phyloP scores from a whole-genome alignment of 2,329 filamentous ascomycete genomes.

The Talaromyces albobiverticillius region DNA sequence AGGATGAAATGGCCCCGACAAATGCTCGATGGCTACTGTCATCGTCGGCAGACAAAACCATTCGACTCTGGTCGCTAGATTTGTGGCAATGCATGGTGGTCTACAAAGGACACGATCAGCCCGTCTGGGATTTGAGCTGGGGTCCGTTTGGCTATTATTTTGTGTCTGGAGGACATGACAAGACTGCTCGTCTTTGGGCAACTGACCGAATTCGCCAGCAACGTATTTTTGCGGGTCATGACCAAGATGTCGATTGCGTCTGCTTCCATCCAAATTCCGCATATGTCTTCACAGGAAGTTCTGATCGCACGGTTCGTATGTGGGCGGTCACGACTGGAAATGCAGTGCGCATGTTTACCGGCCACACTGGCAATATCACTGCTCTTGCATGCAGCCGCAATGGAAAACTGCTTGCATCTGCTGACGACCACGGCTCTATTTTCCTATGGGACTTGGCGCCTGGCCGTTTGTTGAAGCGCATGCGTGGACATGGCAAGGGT shows the following conservation, averaged over 20 bases:
- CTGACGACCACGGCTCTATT: constrained; percentile 83
- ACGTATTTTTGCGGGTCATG: constrained; percentile 86
- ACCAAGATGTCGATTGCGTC: constrained; percentile 87
- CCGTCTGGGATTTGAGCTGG: constrained; percentile 85
- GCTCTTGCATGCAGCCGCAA: constrained; percentile 81
- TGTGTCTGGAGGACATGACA: constrained; percentile 80
- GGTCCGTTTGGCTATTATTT: constrained; percentile 96
- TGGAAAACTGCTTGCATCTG: constrained; percentile 87
- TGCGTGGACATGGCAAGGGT: constrained; percentile 88
- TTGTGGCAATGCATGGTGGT: constrained; percentile 89
- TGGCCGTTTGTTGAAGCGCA: constrained; percentile 82
- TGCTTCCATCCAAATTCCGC: constrained; percentile 92
- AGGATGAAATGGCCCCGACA: constrained; percentile 53
- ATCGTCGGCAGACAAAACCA: constrained; percentile 78
- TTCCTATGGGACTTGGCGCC: constrained; percentile 92
- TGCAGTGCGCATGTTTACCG: constrained; percentile 86
- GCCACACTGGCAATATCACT: constrained; percentile 84
- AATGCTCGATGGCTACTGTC: constrained; percentile 78
- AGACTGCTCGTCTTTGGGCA: constrained; percentile 84
- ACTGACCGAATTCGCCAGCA: constrained; percentile 89
- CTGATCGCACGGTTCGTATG: constrained; percentile 94
- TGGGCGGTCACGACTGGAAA: constrained; percentile 89
- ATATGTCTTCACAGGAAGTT: constrained; percentile 90
- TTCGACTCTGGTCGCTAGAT: constrained; percentile 90
- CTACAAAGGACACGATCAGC: constrained; percentile 89